Percentiles rank a stretch among this genome's conserved stretches.
Conservation (phyloP, 306 rosid species). For the Rosa lucieae region DNA sequence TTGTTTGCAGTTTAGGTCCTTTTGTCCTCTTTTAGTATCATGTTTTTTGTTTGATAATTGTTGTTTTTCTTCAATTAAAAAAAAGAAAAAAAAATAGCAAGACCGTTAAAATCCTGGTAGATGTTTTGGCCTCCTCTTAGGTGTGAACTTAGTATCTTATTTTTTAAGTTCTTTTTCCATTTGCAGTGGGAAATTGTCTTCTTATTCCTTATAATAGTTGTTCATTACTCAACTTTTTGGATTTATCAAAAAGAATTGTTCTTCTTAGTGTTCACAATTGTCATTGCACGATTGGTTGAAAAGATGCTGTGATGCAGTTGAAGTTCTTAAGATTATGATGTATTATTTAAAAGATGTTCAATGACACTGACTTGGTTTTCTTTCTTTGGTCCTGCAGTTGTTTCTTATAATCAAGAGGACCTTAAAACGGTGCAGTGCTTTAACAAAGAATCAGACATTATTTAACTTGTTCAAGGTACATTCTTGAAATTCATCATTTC, state of each 20-base stretch:
- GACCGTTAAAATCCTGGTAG: neutral
- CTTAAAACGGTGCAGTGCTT: slow-evolving; percentile 95
- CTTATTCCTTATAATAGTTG: neutral
- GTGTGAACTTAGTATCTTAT: neutral
- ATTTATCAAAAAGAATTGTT: neutral
- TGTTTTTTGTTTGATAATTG: neutral
- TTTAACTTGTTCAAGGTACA: slow-evolving; percentile 85
- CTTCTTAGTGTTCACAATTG: slow-evolving; percentile 1
- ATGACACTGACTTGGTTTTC: slow-evolving; percentile 4
- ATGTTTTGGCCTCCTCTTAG: neutral
- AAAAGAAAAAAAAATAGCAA: neutral
- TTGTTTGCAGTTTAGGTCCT: neutral
- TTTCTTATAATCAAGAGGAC: slow-evolving; percentile 98
- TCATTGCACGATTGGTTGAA: neutral
- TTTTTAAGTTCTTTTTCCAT: neutral
- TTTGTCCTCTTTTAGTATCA: neutral
- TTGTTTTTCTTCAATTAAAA: neutral
- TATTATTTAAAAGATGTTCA: neutral
- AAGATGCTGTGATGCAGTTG: neutral
- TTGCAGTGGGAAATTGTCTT: neutral
- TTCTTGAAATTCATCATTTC: slow-evolving; percentile 21
- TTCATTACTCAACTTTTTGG: neutral
- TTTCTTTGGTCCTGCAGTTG: slow-evolving; percentile 44
- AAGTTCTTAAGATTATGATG: neutral
- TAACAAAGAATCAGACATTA: slow-evolving; percentile 96